Base-by-base conservation (phyloP, 371 early-diverging fungal species). In the Mucor saturninus region DNA sequence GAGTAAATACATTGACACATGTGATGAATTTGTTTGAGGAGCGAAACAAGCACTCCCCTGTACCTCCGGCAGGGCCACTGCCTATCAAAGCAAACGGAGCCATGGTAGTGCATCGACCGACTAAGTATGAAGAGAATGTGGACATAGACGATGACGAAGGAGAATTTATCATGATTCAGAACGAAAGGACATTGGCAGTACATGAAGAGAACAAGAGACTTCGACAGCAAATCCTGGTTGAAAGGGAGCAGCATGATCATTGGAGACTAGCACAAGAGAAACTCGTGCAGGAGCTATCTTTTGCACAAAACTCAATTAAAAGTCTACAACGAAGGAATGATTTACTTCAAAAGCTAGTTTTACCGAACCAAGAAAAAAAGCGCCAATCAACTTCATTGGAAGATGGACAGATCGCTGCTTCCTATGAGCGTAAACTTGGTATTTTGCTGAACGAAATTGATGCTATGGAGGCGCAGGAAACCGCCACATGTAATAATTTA, bases 81-180 rank as follows among this genome's bases (percentile, higher is more conserved):
- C 67, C 67, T 21, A 69, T 69, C 37, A 69, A 69, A 54, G 69
- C 69, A 10, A 69, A 69, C 30, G 69, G 69, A 0, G 69, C 69
- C 5, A 69, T 69, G 50, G 69, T 69, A 1, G 61, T 69, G 2
- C 55, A 69, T 14, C 52, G 69, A 21, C 69, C 69, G 1, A 31
- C 1, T 14, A 31, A 52, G 35, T 38, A 54, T 38, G 40, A 29
- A 30, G 48, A 35, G 14, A 10, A 26, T 21, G 57, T 15, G 21
- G 21, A 21, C 21, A 21, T 21, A 26, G 48, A 6, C 7, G 48
- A 46, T 14, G 48, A 21, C 5, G 26, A 46, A 21, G 26, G 30
- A 46, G 46, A 59, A 5, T 51, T 21, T 11, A 11, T 42, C 14
- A n/a, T 42, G 42, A 42, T 42, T 13, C 10, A 42, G 42, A 42